These are phyloP conservation scores for Lodderomyces pseudojiufengensis DNA, from an alignment of 1,139 yeast genomes.

Conservation along the genomic window DNA sequence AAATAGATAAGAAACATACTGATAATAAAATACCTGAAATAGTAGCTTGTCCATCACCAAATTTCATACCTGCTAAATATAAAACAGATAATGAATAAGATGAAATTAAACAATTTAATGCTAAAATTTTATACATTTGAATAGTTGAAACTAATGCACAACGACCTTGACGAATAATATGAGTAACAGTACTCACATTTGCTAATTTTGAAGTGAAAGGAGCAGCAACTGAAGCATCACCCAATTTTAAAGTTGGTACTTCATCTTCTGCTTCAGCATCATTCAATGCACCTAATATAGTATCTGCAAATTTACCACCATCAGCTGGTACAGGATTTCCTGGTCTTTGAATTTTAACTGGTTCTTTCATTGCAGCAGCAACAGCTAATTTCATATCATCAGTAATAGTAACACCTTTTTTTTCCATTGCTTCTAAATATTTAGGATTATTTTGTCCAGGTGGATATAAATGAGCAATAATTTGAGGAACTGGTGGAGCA, in stretches of 20 bases:
- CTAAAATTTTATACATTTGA: slow-evolving; percentile 97
- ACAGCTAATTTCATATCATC: slow-evolving; percentile 62
- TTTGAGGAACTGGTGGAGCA: slow-evolving; percentile 79
- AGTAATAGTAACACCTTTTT: slow-evolving; percentile 72
- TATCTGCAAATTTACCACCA: slow-evolving; percentile 59
- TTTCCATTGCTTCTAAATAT: slow-evolving; percentile 80
- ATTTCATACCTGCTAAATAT: slow-evolving; percentile 95
- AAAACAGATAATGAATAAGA: slow-evolving; percentile 94
- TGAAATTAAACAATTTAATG: slow-evolving; percentile 92
- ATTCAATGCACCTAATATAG: slow-evolving; percentile 65
- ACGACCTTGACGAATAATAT: slow-evolving; percentile 96
- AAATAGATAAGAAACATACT: slow-evolving; percentile 92
- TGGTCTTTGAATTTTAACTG: slow-evolving; percentile 11
- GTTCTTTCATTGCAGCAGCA: slow-evolving; percentile 42
- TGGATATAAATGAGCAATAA: slow-evolving; percentile 92
- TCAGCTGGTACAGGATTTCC: slow-evolving; percentile 28
- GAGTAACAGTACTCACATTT: slow-evolving; percentile 88
- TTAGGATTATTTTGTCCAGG: slow-evolving; percentile 93
- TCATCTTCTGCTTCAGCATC: slow-evolving; percentile 75
- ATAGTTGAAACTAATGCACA: slow-evolving; percentile 96
- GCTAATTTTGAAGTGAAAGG: slow-evolving; percentile 96
- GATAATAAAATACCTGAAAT: slow-evolving; percentile 86
- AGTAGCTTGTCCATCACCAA: slow-evolving; percentile 97
- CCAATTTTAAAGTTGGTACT: slow-evolving; percentile 89
- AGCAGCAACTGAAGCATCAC: slow-evolving; percentile 99